These are phyloP conservation scores for Coprinopsis sp. DNA, from an alignment of 768 basidiomycete species.

Conservation along the genomic window DNA sequence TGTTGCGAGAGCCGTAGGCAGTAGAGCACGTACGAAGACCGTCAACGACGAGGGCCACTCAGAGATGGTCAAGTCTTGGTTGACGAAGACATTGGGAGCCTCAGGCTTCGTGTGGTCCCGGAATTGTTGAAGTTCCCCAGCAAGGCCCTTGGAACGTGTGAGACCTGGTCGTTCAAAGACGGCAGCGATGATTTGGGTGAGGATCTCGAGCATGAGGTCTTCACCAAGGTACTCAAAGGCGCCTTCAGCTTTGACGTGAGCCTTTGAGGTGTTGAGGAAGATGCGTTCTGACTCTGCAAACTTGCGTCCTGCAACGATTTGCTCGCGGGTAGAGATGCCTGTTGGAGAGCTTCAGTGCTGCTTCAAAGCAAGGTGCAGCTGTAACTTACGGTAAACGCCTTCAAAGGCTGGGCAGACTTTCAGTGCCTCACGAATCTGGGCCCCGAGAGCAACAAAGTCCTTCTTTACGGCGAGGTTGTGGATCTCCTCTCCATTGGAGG, in stretches of 20 bases:
- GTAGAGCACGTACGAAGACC: slow-evolving; percentile 20
- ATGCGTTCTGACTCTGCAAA: slow-evolving; percentile 48
- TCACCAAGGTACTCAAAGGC: slow-evolving; percentile 33
- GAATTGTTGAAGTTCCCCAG: slow-evolving; percentile 63
- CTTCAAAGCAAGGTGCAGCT: background rate
- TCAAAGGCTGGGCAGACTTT: slow-evolving; percentile 60
- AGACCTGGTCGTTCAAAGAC: slow-evolving; percentile 56
- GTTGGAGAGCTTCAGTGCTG: slow-evolving; percentile 14
- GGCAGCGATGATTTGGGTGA: slow-evolving; percentile 59
- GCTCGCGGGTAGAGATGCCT: slow-evolving; percentile 46
- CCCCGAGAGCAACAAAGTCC: slow-evolving; percentile 40
- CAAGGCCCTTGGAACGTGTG: slow-evolving; percentile 62
- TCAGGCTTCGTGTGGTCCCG: slow-evolving; percentile 42
- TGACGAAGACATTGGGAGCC: slow-evolving; percentile 53
- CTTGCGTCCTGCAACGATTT: slow-evolving; percentile 35
- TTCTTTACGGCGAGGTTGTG: slow-evolving; percentile 28
- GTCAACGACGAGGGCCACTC: slow-evolving; percentile 71
- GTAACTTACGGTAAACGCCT: slow-evolving; percentile 56
- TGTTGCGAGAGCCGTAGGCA: background rate
- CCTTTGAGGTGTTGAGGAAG: slow-evolving; percentile 45
- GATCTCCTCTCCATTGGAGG: slow-evolving; percentile 36
- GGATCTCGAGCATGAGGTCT: slow-evolving; percentile 53
- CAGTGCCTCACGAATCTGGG: slow-evolving; percentile 63
- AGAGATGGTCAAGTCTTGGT: slow-evolving; percentile 39
- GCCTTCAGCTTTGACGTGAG: slow-evolving; percentile 5